Evolutionary conservation across 2,329 filamentous ascomycete genomes (phyloP).

Genomic region (Aspergillus eucalypticola): DNA sequence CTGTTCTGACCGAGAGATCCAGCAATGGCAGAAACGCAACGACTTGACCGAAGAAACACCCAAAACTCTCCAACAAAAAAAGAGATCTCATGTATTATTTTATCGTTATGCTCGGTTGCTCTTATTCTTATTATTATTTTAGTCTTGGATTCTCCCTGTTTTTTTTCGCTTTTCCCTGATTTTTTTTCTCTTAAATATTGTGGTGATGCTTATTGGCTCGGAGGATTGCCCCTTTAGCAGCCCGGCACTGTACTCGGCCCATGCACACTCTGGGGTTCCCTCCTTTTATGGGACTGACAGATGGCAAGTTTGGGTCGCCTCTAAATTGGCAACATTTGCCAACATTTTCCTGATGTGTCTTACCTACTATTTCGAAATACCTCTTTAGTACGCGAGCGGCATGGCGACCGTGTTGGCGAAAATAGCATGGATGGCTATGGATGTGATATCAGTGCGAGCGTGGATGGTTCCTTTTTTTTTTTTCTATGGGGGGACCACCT

Average conservation of each 20-base stretch:
- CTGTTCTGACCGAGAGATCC: slow-evolving; percentile 21
- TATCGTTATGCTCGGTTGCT: slow-evolving; percentile 14
- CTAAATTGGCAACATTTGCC: neutral
- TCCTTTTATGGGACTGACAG: neutral
- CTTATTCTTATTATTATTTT: neutral
- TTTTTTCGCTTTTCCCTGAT: neutral
- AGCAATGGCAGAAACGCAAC: slow-evolving; percentile 4
- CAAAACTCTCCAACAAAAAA: slow-evolving; percentile 7
- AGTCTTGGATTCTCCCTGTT: neutral
- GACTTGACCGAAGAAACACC: slow-evolving; percentile 13
- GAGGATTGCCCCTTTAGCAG: neutral
- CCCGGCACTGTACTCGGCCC: neutral
- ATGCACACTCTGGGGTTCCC: neutral
- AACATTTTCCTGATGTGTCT: neutral
- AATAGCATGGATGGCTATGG: slow-evolving; percentile 6
- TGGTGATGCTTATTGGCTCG: slow-evolving; percentile 8
- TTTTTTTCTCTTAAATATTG: neutral
- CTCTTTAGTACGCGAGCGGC: neutral
- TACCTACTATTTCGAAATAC: neutral
- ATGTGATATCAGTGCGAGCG: slow-evolving; percentile 7
- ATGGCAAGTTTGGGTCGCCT: neutral
- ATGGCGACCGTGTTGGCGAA: neutral
- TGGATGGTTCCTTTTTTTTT: neutral
- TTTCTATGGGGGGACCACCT: neutral
- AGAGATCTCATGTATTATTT: slow-evolving; percentile 18